phyloP scores from a whole-genome alignment of 2,329 filamentous ascomycete genomes.

The Phialocephala sp. region DNA sequence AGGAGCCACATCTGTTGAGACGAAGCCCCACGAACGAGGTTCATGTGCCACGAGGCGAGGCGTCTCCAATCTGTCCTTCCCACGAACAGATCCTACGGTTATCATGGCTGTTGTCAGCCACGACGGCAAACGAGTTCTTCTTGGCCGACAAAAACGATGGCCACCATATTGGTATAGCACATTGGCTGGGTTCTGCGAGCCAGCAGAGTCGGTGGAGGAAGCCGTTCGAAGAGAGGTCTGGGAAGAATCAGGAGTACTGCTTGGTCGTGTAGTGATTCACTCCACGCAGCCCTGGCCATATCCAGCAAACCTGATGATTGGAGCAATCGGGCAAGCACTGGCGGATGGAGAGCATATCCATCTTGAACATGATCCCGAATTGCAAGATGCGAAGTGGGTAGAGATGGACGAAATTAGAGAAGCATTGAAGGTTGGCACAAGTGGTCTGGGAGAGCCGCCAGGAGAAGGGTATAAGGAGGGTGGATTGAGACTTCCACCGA shows the following conservation, averaged over 20 bases:
- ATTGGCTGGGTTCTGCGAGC: constrained; percentile 85
- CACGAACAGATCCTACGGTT: constrained; percentile 83
- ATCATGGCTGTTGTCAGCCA: constrained; percentile 91
- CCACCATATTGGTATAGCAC: constrained; percentile 88
- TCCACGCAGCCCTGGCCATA: constrained; percentile 89
- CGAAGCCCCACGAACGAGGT: constrained; percentile 58
- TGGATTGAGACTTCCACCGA: constrained; percentile 77
- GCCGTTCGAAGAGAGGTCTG: constrained; percentile 83
- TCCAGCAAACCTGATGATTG: constrained; percentile 85
- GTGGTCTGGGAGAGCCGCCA: constrained; percentile 67
- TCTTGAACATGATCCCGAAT: constrained; percentile 86
- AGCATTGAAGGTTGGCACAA: constrained; percentile 72
- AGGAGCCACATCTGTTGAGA: constrained; percentile 45
- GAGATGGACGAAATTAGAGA: constrained; percentile 78
- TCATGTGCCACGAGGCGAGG: constrained; percentile 83
- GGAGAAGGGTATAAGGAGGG: constrained; percentile 76
- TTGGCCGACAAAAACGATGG: constrained; percentile 85
- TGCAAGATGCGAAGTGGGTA: constrained; percentile 92
- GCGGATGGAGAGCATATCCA: constrained; percentile 81
- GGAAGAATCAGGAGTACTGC: constrained; percentile 80
- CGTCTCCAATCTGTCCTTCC: constrained; percentile 90
- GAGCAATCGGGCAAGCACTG: constrained; percentile 83
- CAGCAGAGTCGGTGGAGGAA: constrained; percentile 84
- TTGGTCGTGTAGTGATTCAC: constrained; percentile 81
- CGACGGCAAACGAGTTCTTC: constrained; percentile 70